Conservation (phyloP, 805 yeast species). For the Maudiozyma serrabonitensis region DNA sequence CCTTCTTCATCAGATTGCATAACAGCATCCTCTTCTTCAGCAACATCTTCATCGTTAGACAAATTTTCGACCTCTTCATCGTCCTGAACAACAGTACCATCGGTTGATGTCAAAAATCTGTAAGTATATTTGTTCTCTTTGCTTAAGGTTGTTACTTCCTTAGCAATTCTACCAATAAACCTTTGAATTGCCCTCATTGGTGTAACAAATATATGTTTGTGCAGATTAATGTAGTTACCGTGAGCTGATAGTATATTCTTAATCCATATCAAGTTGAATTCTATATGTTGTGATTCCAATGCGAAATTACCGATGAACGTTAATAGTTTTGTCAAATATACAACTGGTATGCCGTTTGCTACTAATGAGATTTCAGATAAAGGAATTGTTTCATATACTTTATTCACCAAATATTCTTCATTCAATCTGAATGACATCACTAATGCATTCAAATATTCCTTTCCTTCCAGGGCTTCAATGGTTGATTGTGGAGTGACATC, state of each 20-base stretch:
- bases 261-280: constrained; percentile 78
- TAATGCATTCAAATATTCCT: constrained; percentile 59
- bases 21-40: constrained; percentile 22
- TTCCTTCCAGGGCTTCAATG: constrained; percentile 45
- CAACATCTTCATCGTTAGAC: constrained; percentile 21
- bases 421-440: constrained; percentile 92
- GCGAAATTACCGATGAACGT: constrained; percentile 59
- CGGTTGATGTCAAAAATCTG: constrained; percentile 38
- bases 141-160: constrained; percentile 53
- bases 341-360: constrained; percentile 59
- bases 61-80: constrained; percentile 24
- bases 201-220: constrained; percentile 54
- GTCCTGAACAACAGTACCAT: constrained; percentile 18
- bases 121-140: constrained; percentile 46
- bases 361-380: constrained; percentile 60
- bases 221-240: constrained; percentile 60
- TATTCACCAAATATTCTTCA: constrained; percentile 62
- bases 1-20: constrained; percentile 29
- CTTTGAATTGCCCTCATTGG: constrained; percentile 63
- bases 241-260: constrained; percentile 57
- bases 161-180: constrained; percentile 63
- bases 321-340: constrained; percentile 62
- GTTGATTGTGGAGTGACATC: constrained; percentile 83
- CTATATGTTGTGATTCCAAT: constrained; percentile 70
- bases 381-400: constrained; percentile 66